Evolutionary conservation across 495 filamentous ascomycete genomes (phyloP).

Genomic region (Schizothecium vesticola): DNA sequence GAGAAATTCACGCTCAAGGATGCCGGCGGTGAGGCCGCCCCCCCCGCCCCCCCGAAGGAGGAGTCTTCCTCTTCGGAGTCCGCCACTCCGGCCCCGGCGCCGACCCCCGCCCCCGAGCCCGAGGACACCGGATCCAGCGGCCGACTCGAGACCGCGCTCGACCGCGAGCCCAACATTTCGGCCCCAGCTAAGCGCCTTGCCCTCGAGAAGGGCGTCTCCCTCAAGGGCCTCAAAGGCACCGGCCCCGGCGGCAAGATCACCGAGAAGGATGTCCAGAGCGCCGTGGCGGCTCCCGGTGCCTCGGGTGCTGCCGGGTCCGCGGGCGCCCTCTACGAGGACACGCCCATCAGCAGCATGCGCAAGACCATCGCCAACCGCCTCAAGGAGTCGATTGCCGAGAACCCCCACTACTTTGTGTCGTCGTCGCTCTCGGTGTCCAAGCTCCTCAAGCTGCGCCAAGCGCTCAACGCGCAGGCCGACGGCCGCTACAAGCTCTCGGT

Average conservation of each 20-base stretch:
- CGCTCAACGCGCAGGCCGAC: constrained; percentile 80
- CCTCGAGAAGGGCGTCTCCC: constrained; percentile 74
- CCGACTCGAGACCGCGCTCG: constrained; percentile 73
- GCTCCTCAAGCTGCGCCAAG: constrained; percentile 90
- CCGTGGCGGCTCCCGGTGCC: constrained; percentile 29
- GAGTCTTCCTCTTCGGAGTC: constrained; percentile 49
- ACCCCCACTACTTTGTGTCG: constrained; percentile 97
- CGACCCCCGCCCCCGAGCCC: constrained; percentile 53
- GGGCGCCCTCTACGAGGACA: constrained; percentile 72
- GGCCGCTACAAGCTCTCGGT: constrained; percentile 98
- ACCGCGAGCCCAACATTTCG: constrained; percentile 68
- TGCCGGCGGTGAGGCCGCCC: constrained; percentile 74
- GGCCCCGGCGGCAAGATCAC: constrained; percentile 83
- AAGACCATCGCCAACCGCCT: constrained; percentile 94
- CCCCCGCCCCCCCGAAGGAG: constrained; percentile 54
- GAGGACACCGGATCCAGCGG: constrained; percentile 73
- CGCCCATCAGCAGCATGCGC: constrained; percentile 85
- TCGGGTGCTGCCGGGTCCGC: constrained; percentile 45
- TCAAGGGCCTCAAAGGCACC: constrained; percentile 80
- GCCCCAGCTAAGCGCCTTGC: constrained; percentile 76
- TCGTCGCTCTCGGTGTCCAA: constrained; percentile 82
- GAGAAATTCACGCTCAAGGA: constrained; percentile 82
- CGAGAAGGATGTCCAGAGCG: constrained; percentile 88
- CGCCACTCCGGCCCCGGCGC: constrained; percentile 52
- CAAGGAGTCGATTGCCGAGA: constrained; percentile 80